Base-by-base conservation (phyloP, 1,284 basidiomycete genomes). In the Puccinia triticina region DNA sequence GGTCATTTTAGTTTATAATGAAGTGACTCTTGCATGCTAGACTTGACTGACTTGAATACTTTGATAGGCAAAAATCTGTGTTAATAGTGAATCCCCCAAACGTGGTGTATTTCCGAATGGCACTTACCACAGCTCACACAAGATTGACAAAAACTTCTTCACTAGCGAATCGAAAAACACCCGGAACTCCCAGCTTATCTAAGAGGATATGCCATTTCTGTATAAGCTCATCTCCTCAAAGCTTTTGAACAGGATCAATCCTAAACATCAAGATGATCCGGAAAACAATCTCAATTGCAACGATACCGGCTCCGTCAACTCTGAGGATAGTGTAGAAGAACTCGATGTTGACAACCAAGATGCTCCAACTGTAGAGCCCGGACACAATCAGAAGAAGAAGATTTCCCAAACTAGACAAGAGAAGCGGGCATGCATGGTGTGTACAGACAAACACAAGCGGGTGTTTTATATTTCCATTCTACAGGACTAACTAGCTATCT, bases 141-240 rank as follows among this genome's bases (percentile, higher is more conserved):
- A 18, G 34, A 21, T 66, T n/a, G n/a, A 64, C 11, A 34, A 64
- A 14, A 11, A n/a, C 29, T 64, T 64, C 16, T 64, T 64, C 32
- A 37, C 61, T 21, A 29, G 34, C 2, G 2, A 64, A 64, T 59
- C 34, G 43, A 66, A 66, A 66, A 21, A 66, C 10, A 12, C 3
- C 23, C 7, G 18, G 16, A 32, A 40, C 12, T 37, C 37, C 10
- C 21, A 40, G 37, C 64, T 40, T n/a, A 21, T 66, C 3, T 1
- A 40, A 40, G 37, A 66, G 43, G 64, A 43, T 23, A 66, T 66
- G 37, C 64, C 64, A 3, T 66, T 43, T 12, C 12, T 66, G 14
- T 66, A 40, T 66, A 14, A 66, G n/a, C 64, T 66, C 34, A 66
- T 66, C 18, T 66, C 37, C 18, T 66, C 37, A 40, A 66, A 66